Evolutionary conservation across 805 yeast species (phyloP), one percentile per base, ranked within the genome.

Genomic region (Hyphopichia homilentoma): DNA sequence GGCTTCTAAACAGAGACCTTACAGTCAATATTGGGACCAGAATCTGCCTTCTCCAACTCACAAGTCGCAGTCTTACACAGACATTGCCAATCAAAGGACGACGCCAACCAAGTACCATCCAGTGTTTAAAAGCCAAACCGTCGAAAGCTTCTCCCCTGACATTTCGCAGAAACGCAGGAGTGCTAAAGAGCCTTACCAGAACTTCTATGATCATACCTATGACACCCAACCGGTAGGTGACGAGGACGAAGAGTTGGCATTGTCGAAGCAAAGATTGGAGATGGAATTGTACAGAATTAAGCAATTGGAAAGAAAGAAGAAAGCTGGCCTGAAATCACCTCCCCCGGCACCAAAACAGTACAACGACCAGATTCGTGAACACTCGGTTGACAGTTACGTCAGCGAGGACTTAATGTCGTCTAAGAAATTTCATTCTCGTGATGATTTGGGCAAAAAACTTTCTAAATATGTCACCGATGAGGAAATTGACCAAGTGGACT

Each of bases 251-350:
- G 32, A n/a, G 9, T 52, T 65, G 21, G 48, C 57, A 2, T 43
- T 45, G 24, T 63, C 59, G 41, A 54, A 59, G 34, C 65, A 58
- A 25, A 67, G 61, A 42, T 53, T 66, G 29, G 70, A 66, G 39
- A 29, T 55, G 43, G 70, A 65, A 40, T 48, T 66, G 27, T 53
- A 54, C 23, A 59, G 56, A 21, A 48, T 62, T 35, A 55, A 49
- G 28, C 47, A 52, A 18, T 46, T 61, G 43, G 65, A 62, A 36
- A 47, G 23, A 27, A 21, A 16, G 11, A 28, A 15, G 30, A 19
- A 20, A 18, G 6, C 5, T 25, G 24, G 16, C 15, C 29, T 14
- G 24, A 30, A 23, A 24, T 16, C 11, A n/a, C 32, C 12, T 14
- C 20, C 34, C 4, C 16, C 30, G 18, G 3, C 32, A 29, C 16